Base-by-base conservation (phyloP, 2,329 filamentous ascomycete species). In the Piedraia hortae region DNA sequence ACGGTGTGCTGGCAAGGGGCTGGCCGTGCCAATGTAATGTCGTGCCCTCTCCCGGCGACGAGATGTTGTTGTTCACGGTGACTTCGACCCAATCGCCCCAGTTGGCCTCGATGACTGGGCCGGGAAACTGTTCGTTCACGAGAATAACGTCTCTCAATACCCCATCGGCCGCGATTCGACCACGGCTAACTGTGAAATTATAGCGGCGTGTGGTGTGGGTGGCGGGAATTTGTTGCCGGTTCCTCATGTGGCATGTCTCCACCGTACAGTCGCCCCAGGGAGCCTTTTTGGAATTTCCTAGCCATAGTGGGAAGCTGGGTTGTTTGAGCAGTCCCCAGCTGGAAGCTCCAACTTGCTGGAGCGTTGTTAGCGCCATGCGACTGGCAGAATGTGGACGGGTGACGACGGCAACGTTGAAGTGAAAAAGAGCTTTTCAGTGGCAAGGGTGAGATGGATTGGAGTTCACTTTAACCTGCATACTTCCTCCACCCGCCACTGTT, bases 151-250 rank as follows among this genome's bases (percentile, higher is more conserved):
- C 35, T 13, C 46, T 38, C 14, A 42, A 31, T 9, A 49, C 42
- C 4, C 54, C 54, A 36, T 57, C 54, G 1, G 50, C 51, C 3
- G 50, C 38, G 25, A 51, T 31, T 3, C 46, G 51, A 0, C 31
- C 36, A 19, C 50, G 47, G 5, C 41, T 41, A 22, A 53, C 37
- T 9, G 46, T 44, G 16, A 53, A 38, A 21, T 46, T 39, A 28
- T 55, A 56, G 37, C 51, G 32, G 7, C 43, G 36, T 2, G 39
- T 45, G 4, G 37, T 32, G 30, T 43, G 44, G 4, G 45, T 48
- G 30, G 41, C 44, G 4, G 44, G 44, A 6, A 36, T 35, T 20
- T 40, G 35, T 14, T 16, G 25, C 14, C 14, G 13, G 15, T 30
- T 24, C 12, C 36, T 38, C 8, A 36, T 30, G 22, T 41, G 36